Evolutionary conservation across 164 flowering plant genomes (phyloP).

Genomic region (Tetracentron sinense): DNA sequence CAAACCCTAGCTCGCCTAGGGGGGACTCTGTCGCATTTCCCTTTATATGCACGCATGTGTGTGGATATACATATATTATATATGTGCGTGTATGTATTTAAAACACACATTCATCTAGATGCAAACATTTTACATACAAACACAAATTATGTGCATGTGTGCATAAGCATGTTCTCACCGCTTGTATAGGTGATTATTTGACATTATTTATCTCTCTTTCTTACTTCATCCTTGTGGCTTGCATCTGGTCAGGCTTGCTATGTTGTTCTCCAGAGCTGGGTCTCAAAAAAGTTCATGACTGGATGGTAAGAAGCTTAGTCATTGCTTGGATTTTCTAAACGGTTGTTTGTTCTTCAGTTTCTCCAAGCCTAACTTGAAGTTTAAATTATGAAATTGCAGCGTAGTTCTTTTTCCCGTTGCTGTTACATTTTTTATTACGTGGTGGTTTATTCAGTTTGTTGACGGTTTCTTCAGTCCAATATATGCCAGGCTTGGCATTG

Average conservation of each 20-base stretch:
- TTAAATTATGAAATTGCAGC: constrained; percentile 31
- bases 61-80: no score
- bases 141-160: no score
- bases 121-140: neutral
- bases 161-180: neutral
- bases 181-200: no score
- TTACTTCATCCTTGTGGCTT: constrained; percentile 2
- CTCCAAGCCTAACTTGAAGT: constrained; percentile 7
- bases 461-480: constrained; percentile 92
- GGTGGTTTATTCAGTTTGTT: constrained; percentile 77
- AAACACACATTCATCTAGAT: neutral
- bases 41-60: neutral
- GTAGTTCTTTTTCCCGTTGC: constrained; percentile 80
- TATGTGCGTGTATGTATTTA: neutral
- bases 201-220: no score
- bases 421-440: constrained; percentile 59
- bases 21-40: no score
- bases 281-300: constrained; percentile 90
- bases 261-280: constrained; percentile 78
- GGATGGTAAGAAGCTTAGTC: constrained; percentile 59
- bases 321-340: neutral
- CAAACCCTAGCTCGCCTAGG: no score
- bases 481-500: constrained; percentile 66
- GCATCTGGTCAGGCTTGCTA: constrained; percentile 64
- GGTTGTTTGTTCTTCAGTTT: neutral